Evolutionary conservation across 1,284 basidiomycete species (phyloP), one percentile per base, ranked within the genome.

Genomic region (Rhizopogon parksii): DNA sequence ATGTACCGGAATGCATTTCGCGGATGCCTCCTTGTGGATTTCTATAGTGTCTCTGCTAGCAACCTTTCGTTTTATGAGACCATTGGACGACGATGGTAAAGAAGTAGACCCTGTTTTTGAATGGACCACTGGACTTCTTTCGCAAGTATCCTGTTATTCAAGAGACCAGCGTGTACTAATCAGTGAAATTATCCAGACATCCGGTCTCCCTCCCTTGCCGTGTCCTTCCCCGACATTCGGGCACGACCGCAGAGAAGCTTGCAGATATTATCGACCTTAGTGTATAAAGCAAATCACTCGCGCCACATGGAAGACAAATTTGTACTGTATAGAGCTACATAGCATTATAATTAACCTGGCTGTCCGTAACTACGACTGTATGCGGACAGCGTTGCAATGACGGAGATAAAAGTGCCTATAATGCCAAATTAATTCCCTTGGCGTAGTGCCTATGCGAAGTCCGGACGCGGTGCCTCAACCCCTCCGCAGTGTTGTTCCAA

Each of bases 11-110:
- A 60, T 53, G 40, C 49, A 65, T 52, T 67, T 65, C 19, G 63
- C 63, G 11, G 60, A 68, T 7, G 60, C 66, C 9, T 67, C 63
- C 38, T 14, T 68, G 19, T 65, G 63, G 63, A 58, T 66, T 49
- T 64, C 64, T 14, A 54, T 65, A 3, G 66, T 56, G 7, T 66
- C 67, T 49, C 53, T 65, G 21, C 66, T 68, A 38, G 42, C 60
- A 37, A 36, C 47, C n/a, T 68, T 68, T 46, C 65, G 58, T 30
- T 65, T 68, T 34, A 54, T 52, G 65, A 68, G 57, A 50, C 56
- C 46, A 11, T 35, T 65, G 47, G 55, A 68, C 40, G 50, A 58
- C 32, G 53, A 60, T 21, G 66, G 66, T 2, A 38, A 36, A 15
- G 65, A 68, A 47, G 40, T 59, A 19, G 54, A 68, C 11, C 59